Base-by-base conservation (phyloP, 2,329 filamentous ascomycete genomes). In the Exophiala sp. region DNA sequence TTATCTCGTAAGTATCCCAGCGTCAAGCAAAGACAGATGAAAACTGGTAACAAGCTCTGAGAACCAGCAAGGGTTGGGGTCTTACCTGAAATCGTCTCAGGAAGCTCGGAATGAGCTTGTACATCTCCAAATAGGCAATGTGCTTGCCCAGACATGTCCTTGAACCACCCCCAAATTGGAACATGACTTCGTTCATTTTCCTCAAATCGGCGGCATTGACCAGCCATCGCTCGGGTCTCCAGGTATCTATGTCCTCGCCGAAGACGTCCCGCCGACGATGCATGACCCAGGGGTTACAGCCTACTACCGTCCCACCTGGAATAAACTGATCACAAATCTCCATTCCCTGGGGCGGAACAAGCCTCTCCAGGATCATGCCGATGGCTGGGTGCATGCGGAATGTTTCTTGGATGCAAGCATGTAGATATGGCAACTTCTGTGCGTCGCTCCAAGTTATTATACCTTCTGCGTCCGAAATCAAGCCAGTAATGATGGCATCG, bases 401-500 rank as follows among this genome's bases (percentile, higher is more conserved):
- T 3, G 85, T 81, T 68, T 94, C 89, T 65, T 91, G 87, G 62
- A 92, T 78, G 50, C 83, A 84, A 3, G 88, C 88, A 63, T 90
- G 86, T 5, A 92, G 80, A 66, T 91, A 92, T 0, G 82, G 81
- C 2, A 92, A 76, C 67, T 41, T 77, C 78, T 69, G 90, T 85
- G 21, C 80, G 10, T 51, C 47, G 40, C 5, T 33, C 47, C 52
- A 55, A 18, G 36, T 5, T 42, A 21, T 12, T 61, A 40, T 16
- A 51, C 38, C 9, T 57, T 58, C 3, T 14, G 14, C 43, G 33
- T 33, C 32, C 54, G 47, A 6, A 65, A 59, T 44, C 66, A 62
- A 1, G 45, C 47, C 8, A 62, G 53, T 1, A 72, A 56, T 14
- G 59, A 63, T 3, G 46, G 43, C 29, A 67, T 38, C 2, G 61